These are phyloP conservation scores for Moricandia arvensis DNA, from an alignment of 345 rosid species.

Conservation along the genomic window DNA sequence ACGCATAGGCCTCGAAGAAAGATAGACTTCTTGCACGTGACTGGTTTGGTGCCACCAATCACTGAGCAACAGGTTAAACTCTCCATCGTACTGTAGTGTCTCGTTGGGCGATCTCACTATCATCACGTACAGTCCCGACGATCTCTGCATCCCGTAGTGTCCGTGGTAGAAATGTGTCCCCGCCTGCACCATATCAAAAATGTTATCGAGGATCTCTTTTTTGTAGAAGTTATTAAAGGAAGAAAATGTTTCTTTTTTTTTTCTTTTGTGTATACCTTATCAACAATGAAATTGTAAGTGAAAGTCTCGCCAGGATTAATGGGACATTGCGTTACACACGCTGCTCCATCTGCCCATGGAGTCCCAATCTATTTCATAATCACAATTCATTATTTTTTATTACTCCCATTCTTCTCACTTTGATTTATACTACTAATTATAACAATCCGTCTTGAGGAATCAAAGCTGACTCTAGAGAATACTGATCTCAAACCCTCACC, in stretches of 20 bases:
- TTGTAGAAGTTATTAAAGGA: not conserved
- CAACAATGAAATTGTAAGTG: not conserved
- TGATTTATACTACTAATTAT: not conserved
- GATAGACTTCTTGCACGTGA: not conserved
- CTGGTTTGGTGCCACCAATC: not conserved
- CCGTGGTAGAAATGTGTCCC: not conserved
- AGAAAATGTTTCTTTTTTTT: not conserved
- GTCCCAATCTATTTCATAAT: not conserved
- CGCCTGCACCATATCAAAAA: not conserved
- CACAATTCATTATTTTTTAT: not conserved
- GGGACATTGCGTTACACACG: not conserved
- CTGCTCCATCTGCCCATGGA: conserved; percentile 1
- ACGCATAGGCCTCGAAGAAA: not conserved
- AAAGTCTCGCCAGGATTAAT: not conserved
- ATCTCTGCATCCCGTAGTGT: not conserved
- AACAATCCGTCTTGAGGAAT: too few relatives aligned
- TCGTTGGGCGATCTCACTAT: not conserved
- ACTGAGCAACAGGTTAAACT: not conserved
- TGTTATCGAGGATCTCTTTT: not conserved
- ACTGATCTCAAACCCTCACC: too few relatives aligned
- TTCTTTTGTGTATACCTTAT: not conserved
- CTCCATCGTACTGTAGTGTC: not conserved
- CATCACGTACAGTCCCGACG: not conserved
- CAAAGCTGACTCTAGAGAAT: too few relatives aligned
- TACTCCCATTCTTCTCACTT: not conserved